Base-by-base conservation (phyloP, 768 basidiomycete genomes). In the Tephrocybe rancida region DNA sequence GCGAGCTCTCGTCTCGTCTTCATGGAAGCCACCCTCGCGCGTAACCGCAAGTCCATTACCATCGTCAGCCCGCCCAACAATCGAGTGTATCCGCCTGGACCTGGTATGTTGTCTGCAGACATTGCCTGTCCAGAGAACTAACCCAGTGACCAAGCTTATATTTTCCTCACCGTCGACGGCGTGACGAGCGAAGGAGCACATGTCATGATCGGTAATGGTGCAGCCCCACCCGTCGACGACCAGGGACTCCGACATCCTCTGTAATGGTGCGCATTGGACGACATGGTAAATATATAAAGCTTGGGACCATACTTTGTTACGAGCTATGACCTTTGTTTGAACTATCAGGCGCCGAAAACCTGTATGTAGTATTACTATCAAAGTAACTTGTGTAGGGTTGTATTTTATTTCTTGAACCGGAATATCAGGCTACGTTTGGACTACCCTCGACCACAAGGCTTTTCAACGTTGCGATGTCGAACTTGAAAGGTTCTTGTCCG, bases 381-480 rank as follows among this genome's bases (percentile, higher is more conserved):
- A n/a, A n/a, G n/a, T n/a, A n/a, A n/a, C n/a, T n/a, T n/a, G n/a
- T n/a, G n/a, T n/a, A n/a, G n/a, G n/a, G n/a, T n/a, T n/a, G n/a
- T n/a, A n/a, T n/a, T n/a, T n/a, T n/a, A n/a, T n/a, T 18, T 51
- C 56, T 50, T 78, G 53, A 5, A 77, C 56, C 10, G 67, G 65
- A 43, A 71, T 59, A 59, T 80, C 74, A 41, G 89, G 69, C 9
- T 79, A 76, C 1, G 81, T 84, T 42, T 70, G 72, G 60, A 87
- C 77, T 47, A 92, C 88, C 50, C 76, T 80, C 10, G 73, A 70
- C 92, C 92, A 93, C 2, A 82, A 80, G 6, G 64, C 68, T 51
- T 84, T 82, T 47, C 85, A 82, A 59, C 82, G 82, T 60, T 87
- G 85, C 90, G 64, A 98, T 96, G 68, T 97, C 95, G 67, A 84